phyloP scores from a whole-genome alignment of 2,329 filamentous ascomycete genomes.

The Claviceps monticola region DNA sequence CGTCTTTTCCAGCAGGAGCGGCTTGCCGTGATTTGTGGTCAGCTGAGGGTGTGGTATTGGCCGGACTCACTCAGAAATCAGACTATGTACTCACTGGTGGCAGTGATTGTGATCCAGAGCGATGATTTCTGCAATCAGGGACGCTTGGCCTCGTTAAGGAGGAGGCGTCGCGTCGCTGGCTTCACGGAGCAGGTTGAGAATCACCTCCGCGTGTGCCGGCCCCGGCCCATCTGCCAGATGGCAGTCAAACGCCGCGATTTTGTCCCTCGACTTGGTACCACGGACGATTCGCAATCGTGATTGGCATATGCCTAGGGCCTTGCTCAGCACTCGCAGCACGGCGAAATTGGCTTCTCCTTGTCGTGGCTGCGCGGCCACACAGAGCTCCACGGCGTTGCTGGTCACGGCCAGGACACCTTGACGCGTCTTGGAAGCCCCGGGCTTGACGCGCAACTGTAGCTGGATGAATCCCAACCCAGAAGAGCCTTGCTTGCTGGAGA shows the following conservation, averaged over 20 bases:
- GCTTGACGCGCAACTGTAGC: conserved; percentile 53
- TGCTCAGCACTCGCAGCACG: conserved; percentile 46
- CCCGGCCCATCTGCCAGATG: conserved; percentile 18
- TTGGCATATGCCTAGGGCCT: conserved; percentile 46
- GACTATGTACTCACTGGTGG: not conserved
- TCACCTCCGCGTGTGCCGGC: conserved; percentile 13
- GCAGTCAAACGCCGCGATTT: conserved; percentile 36
- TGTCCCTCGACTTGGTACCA: conserved; percentile 50
- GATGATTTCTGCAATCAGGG: not conserved
- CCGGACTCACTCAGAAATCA: too few species aligned
- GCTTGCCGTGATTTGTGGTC: too few species aligned
- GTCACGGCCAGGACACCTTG: conserved; percentile 46
- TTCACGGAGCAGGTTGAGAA: conserved; percentile 16
- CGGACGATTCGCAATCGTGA: conserved; percentile 48
- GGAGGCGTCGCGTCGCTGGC: conserved; percentile 8
- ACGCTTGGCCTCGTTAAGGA: not conserved
- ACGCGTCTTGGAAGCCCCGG: conserved; percentile 45
- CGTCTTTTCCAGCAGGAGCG: too few species aligned
- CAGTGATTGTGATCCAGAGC: not conserved
- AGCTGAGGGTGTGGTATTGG: too few species aligned
- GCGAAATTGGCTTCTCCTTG: conserved; percentile 59
- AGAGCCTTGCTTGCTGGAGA: conserved; percentile 33
- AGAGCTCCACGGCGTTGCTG: conserved; percentile 45
- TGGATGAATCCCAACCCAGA: conserved; percentile 32
- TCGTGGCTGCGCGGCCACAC: conserved; percentile 49